Base-by-base conservation (phyloP, 148 eudicot genomes). In the Euryodendron excelsum region DNA sequence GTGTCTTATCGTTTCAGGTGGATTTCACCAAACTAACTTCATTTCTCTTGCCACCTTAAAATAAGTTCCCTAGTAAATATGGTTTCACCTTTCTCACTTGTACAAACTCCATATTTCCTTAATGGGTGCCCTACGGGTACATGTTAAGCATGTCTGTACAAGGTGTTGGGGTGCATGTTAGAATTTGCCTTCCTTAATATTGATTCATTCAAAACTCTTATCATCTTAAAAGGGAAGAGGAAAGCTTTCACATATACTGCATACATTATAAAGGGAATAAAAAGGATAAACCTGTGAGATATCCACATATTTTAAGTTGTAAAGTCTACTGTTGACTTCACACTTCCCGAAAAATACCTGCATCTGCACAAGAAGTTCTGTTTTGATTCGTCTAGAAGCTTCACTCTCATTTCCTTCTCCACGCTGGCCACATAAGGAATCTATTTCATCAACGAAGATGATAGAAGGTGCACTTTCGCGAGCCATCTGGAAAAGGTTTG, bases 371-470 rank as follows among this genome's bases (percentile, higher is more conserved):
- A 93, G 92, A 69, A 93, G 85, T 80, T 93, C 98, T 33, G 98
- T 93, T 86, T 93, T 93, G 70, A 93, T 93, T 80, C 98, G 95
- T 70, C 98, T 84, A 13, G 98, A 93, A 80, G 98, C 98, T 86
- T 93, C 98, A 81, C 98, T 93, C 81, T 93, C 98, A 87, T 90
- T 93, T 58, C 98, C 98, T 91, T 93, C 98, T 53, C 98, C 98
- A 76, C 98, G 90, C 72, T 93, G 95, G 64, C 98, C 98, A 93
- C 95, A 88, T 73, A 93, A 84, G 31, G 98, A 93, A 79, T 93
- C 98, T 81, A 93, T 93, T 86, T 93, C 98, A 87, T 93, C 98
- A 81, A 93, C 59, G 53, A 93, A 93, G 48, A 93, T 93, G 76
- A 93, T 93, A 39, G 98, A 87, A 21, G 98, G 98, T 25, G 91